Conservation (phyloP, 2,329 filamentous ascomycete species). For the Penicillium sp. region DNA sequence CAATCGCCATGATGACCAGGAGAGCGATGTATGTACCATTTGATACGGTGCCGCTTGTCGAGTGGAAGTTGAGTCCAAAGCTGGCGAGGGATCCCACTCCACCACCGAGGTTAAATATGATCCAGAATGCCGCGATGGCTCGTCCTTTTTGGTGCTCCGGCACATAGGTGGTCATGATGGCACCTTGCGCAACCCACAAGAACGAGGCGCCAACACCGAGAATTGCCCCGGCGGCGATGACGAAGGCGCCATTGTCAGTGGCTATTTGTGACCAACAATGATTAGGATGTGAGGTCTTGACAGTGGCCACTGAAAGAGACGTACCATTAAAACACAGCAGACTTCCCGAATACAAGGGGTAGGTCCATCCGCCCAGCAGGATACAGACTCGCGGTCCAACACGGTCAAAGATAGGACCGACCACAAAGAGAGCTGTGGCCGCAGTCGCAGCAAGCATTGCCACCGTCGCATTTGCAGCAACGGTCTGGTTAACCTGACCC, state of each 20-base stretch:
- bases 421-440: slow-evolving; percentile 45
- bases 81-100: slow-evolving; percentile 46
- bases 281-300: too few species aligned
- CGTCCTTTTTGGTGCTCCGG: slow-evolving; percentile 45
- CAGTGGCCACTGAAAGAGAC: too few species aligned
- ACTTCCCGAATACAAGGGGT: slow-evolving; percentile 47
- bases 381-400: slow-evolving; percentile 46
- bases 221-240: slow-evolving; percentile 47
- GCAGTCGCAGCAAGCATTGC: slow-evolving; percentile 46
- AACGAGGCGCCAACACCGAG: slow-evolving; percentile 49
- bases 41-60: slow-evolving; percentile 45
- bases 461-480: slow-evolving; percentile 49
- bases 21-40: slow-evolving; percentile 53
- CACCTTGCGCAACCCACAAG: slow-evolving; percentile 49
- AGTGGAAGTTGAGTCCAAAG: slow-evolving; percentile 47
- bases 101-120: slow-evolving; percentile 49
- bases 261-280: slow-evolving; percentile 18
- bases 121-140: slow-evolving; percentile 47
- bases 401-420: slow-evolving; percentile 45
- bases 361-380: slow-evolving; percentile 48
- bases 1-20: slow-evolving; percentile 50
- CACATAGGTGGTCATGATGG: slow-evolving; percentile 51
- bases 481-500: slow-evolving; percentile 47
- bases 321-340: slow-evolving; percentile 46
- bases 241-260: slow-evolving; percentile 43